Evolutionary conservation across 164 flowering plant species (phyloP).

Genomic region (Annona cherimola): DNA sequence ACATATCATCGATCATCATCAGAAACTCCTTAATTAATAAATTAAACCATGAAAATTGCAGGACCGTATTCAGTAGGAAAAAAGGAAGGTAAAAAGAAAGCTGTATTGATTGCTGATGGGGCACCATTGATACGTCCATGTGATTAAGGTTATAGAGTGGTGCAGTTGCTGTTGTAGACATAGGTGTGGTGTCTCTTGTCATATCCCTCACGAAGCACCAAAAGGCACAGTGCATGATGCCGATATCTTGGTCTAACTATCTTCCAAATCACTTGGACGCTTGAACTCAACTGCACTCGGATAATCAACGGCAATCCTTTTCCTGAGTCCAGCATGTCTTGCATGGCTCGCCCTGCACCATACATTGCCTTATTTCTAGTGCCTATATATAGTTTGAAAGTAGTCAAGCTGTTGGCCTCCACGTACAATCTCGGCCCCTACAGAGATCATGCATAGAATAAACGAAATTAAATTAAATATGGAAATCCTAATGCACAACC

Average conservation of each 20-base stretch:
- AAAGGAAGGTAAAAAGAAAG: no score
- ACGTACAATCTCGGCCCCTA: conserved; percentile 49
- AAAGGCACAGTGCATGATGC: conserved; percentile 35
- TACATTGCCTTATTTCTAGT: conserved; percentile 69
- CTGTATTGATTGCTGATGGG: no score
- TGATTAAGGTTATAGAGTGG: background rate
- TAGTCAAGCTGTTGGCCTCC: conserved; percentile 15
- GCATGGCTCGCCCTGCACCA: conserved; percentile 75
- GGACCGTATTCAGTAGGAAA: no score
- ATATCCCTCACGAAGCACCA: conserved; percentile 28
- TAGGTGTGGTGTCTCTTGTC: conserved; percentile 40
- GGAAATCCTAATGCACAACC: no score
- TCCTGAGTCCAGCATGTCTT: conserved; percentile 63
- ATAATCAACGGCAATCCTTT: conserved; percentile 51
- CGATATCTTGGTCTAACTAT: conserved; percentile 44
- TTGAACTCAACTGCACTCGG: conserved; percentile 35
- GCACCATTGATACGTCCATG: no score
- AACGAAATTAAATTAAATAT: no score
- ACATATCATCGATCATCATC: no score
- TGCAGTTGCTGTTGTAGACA: conserved; percentile 44
- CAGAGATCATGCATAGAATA: background rate
- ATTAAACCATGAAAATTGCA: no score
- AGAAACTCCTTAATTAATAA: no score
- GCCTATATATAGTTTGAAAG: conserved; percentile 39
- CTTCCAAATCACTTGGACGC: conserved; percentile 39